Percentiles rank a stretch among this genome's conserved stretches.
Conservation (phyloP, 1,284 basidiomycete species). For the Cerrena zonata region DNA sequence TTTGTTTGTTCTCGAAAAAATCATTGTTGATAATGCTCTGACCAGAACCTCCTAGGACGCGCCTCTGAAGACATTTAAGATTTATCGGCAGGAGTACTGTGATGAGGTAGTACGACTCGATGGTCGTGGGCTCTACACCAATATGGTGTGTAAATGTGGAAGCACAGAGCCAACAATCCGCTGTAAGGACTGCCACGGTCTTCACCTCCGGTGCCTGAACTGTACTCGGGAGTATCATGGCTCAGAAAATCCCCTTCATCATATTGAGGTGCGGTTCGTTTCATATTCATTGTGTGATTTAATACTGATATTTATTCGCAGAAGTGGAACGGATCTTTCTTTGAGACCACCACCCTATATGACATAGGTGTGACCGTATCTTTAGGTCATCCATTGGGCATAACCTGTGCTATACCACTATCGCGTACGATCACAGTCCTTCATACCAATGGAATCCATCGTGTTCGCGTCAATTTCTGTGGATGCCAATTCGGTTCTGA, state of each 20-base stretch:
- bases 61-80: no score
- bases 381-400: slow-evolving; percentile 5
- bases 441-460: slow-evolving; percentile 10
- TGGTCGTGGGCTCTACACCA: no score
- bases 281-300: not conserved
- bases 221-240: not conserved
- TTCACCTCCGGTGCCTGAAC: not conserved
- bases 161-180: no score
- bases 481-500: not conserved
- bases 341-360: slow-evolving; percentile 1
- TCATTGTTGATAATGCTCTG: no score
- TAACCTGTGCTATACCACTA: not conserved
- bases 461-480: slow-evolving; percentile 7
- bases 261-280: not conserved
- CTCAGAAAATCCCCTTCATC: not conserved
- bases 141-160: no score
- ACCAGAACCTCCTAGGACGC: no score
- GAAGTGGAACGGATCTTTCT: slow-evolving; percentile 6
- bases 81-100: no score
- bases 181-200: not conserved
- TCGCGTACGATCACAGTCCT: slow-evolving; percentile 5
- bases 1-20: no score
- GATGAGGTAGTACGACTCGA: no score
- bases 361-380: slow-evolving; percentile 4
- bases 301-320: not conserved